Conservation (phyloP, 495 filamentous ascomycete genomes). For the Hamigera avellanea region DNA sequence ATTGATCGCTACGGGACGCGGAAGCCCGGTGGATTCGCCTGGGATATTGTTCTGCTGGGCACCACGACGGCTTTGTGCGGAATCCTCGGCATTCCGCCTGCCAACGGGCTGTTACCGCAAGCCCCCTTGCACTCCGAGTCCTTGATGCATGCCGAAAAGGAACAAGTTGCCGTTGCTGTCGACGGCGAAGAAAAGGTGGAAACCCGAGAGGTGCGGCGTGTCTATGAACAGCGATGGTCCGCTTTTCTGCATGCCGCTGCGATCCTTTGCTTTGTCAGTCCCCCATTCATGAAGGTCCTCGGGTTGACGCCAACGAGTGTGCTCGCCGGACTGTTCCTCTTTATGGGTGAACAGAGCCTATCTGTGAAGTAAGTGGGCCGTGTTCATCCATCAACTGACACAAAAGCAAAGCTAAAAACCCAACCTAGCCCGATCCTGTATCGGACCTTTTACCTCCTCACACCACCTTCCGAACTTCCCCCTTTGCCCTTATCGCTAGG, state of each 20-base stretch:
- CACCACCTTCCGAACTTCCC: conserved; percentile 54
- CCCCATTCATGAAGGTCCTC: conserved; percentile 57
- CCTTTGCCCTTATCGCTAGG: conserved; percentile 34
- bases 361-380: conserved; percentile 48
- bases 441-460: conserved; percentile 51
- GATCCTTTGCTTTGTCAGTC: conserved; percentile 50
- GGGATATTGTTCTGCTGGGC: conserved; percentile 59
- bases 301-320: conserved; percentile 60
- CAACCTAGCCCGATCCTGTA: conserved; percentile 44
- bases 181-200: conserved; percentile 30
- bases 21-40: conserved; percentile 59
- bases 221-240: conserved; percentile 62
- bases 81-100: conserved; percentile 57
- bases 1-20: conserved; percentile 53
- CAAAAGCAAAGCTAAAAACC: conserved; percentile 1
- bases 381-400: neutral
- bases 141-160: conserved; percentile 44
- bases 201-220: conserved; percentile 30
- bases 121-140: conserved; percentile 60
- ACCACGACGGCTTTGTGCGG: conserved; percentile 58
- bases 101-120: conserved; percentile 59
- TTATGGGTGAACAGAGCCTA: conserved; percentile 65
- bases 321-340: conserved; percentile 57
- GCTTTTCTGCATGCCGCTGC: conserved; percentile 50
- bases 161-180: conserved; percentile 23